Conservation (phyloP, 176 grass and related monocot species). For the Phoenix roebelenii region DNA sequence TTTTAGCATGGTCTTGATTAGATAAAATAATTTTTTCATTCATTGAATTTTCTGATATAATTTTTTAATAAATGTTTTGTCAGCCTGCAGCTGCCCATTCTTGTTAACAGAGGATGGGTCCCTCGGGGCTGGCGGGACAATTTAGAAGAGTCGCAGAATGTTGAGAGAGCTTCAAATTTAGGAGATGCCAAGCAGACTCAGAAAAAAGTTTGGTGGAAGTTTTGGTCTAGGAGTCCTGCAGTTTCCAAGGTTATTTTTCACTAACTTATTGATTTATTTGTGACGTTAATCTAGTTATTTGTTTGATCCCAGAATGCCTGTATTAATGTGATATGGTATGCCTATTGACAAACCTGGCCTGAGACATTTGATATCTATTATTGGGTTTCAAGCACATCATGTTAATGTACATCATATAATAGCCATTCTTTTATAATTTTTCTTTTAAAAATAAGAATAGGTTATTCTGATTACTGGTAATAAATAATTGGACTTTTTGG, state of each 20-base stretch:
- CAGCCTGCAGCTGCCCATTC: constrained; percentile 76
- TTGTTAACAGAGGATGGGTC: constrained; percentile 98
- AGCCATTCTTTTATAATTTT: no score
- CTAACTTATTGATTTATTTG: constrained; percentile 7
- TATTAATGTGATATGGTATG: neutral
- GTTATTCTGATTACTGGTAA: no score
- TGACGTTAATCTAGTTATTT: neutral
- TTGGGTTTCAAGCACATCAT: no score
- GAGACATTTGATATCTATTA: no score
- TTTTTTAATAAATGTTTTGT: constrained; percentile 47
- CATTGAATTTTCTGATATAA: neutral
- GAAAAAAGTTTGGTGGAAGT: constrained; percentile 73
- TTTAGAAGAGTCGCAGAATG: constrained; percentile 25
- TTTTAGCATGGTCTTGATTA: neutral
- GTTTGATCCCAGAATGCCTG: neutral
- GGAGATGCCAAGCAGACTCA: constrained; percentile 16
- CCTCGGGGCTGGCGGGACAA: constrained; percentile 69
- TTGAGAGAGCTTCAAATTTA: constrained; percentile 29
- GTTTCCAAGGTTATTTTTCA: constrained; percentile 39
- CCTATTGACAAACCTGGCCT: no score
- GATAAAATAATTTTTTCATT: neutral
- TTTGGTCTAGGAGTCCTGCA: constrained; percentile 63
- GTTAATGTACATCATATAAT: no score
- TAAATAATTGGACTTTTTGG: no score
- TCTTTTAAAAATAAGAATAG: no score